Evolutionary conservation across 2,329 filamentous ascomycete genomes (phyloP).

Genomic region (Hypoxylon sp.): DNA sequence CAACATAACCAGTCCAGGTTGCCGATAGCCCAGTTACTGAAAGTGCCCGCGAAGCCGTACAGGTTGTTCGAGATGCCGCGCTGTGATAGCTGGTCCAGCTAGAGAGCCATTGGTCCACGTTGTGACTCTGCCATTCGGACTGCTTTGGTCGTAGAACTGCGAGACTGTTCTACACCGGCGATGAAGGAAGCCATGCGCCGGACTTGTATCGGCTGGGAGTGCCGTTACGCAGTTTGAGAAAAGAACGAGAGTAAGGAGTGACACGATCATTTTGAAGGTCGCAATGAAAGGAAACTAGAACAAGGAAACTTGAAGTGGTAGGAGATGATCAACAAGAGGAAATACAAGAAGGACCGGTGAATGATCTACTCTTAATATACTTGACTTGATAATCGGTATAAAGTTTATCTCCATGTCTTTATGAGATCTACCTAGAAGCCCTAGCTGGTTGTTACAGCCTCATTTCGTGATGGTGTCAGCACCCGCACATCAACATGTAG

Average conservation of each 20-base stretch:
- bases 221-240: conserved; percentile 7
- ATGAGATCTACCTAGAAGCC: not conserved
- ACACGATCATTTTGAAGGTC: conserved; percentile 2
- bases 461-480: conserved; percentile 8
- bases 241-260: conserved; percentile 14
- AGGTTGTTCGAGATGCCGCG: conserved; percentile 1
- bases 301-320: not conserved
- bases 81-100: not conserved
- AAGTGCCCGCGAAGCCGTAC: conserved; percentile 11
- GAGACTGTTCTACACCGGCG: conserved; percentile 7
- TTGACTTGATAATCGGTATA: not conserved
- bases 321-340: not conserved
- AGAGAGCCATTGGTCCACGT: conserved; percentile 16
- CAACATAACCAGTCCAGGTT: conserved; percentile 24
- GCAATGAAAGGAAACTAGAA: not conserved
- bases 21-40: conserved; percentile 17
- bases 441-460: conserved; percentile 1
- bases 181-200: not conserved
- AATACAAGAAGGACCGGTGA: not conserved
- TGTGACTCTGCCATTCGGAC: conserved; percentile 13
- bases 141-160: conserved; percentile 15
- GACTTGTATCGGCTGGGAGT: not conserved
- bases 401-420: not conserved
- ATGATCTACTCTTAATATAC: conserved; percentile 5
- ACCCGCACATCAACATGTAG: not conserved